phyloP scores from a whole-genome alignment of 192 early-diverging fungal genomes.

The Dispira simplex region DNA sequence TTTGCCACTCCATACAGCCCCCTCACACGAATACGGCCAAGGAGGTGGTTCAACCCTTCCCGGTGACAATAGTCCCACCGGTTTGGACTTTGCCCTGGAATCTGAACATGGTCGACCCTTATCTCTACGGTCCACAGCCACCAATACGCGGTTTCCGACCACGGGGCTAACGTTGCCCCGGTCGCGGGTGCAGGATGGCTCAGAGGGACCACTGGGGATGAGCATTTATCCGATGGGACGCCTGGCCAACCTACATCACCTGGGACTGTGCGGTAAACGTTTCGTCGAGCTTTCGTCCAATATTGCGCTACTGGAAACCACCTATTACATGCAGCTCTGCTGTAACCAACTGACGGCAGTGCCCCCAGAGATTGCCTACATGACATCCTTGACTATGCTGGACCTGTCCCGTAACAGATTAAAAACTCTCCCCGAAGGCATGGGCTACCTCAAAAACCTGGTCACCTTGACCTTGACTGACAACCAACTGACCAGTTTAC shows the following conservation, averaged over 20 bases:
- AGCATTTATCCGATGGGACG: neutral
- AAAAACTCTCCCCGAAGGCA: constrained; percentile 42
- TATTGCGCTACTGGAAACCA: constrained; percentile 42
- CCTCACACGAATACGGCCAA: neutral
- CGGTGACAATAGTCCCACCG: too few relatives aligned
- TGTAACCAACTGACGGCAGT: constrained; percentile 53
- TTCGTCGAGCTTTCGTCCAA: constrained; percentile 48
- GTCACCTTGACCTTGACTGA: constrained; percentile 42
- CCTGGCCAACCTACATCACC: constrained; percentile 14
- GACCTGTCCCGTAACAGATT: constrained; percentile 51
- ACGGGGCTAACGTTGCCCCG: too few relatives aligned
- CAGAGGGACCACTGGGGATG: too few relatives aligned
- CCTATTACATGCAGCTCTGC: constrained; percentile 58
- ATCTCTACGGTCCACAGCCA: too few relatives aligned
- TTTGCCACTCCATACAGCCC: neutral
- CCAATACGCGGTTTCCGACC: too few relatives aligned
- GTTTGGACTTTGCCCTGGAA: too few relatives aligned
- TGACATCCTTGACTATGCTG: constrained; percentile 46
- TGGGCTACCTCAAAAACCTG: constrained; percentile 46
- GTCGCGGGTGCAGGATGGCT: too few relatives aligned
- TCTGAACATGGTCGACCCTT: too few relatives aligned
- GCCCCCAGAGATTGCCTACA: constrained; percentile 57
- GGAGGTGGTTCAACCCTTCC: too few relatives aligned
- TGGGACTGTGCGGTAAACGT: constrained; percentile 41
- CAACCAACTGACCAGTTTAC: constrained; percentile 48